These are phyloP conservation scores for Begonia loranthoides DNA, from an alignment of 306 rosid genomes.

Conservation along the genomic window DNA sequence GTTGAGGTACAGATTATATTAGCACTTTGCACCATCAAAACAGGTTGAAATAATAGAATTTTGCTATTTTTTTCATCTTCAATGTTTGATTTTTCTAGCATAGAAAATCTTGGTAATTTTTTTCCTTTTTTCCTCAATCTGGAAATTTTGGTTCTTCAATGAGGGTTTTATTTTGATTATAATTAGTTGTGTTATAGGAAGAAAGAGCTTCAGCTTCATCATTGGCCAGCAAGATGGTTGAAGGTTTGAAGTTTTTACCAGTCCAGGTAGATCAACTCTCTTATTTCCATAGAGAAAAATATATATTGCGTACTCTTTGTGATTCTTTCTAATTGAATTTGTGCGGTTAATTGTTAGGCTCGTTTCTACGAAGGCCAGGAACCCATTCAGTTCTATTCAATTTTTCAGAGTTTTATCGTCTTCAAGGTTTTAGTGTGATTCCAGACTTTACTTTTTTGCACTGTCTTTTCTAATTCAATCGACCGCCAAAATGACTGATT, in stretches of 20 bases:
- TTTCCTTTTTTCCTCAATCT: neutral
- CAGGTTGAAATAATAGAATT: too few relatives aligned
- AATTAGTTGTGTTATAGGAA: slow-evolving; percentile 26
- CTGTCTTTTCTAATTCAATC: slow-evolving; percentile 7
- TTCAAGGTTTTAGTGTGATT: slow-evolving; percentile 53
- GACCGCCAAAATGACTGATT: slow-evolving; percentile 13
- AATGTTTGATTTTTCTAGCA: neutral
- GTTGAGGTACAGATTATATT: slow-evolving; percentile 55
- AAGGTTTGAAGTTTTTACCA: slow-evolving; percentile 72
- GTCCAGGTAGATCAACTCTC: slow-evolving; percentile 44
- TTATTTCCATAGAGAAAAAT: slow-evolving; percentile 12
- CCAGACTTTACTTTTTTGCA: slow-evolving; percentile 1
- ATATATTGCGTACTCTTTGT: slow-evolving; percentile 7
- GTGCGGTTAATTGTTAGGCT: slow-evolving; percentile 39
- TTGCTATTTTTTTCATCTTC: too few relatives aligned
- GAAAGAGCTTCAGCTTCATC: slow-evolving; percentile 66
- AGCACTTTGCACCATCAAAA: slow-evolving; percentile 6
- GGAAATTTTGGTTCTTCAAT: neutral
- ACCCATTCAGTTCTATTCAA: slow-evolving; percentile 65
- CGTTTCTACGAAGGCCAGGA: slow-evolving; percentile 84
- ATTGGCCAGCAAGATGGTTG: slow-evolving; percentile 73
- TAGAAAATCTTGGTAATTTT: neutral
- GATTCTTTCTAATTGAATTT: slow-evolving; percentile 20
- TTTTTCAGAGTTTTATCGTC: slow-evolving; percentile 74
- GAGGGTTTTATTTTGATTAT: slow-evolving; percentile 14